Evolutionary conservation across 1,284 basidiomycete genomes (phyloP).

Genomic region (Apiotrichum siamense): DNA sequence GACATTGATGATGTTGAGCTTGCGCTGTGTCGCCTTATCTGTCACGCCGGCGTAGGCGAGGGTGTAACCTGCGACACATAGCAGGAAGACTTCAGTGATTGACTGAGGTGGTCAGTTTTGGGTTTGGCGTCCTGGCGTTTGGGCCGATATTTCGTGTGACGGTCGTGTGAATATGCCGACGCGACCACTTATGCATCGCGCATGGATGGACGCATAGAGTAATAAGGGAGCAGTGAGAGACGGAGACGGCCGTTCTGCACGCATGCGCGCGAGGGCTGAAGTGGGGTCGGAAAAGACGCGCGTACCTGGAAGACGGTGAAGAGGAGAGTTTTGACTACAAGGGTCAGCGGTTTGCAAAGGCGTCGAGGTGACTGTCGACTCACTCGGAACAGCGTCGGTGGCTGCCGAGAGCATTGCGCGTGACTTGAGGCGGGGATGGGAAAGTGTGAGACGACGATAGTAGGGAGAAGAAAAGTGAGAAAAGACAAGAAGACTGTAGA

Average conservation of each 20-base stretch:
- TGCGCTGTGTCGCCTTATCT: slow-evolving; percentile 81
- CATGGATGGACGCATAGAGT: no score
- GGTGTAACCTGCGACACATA: slow-evolving; percentile 79
- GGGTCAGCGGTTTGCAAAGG: background rate
- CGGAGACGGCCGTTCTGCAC: no score
- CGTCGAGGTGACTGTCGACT: background rate
- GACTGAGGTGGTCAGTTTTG: slow-evolving; percentile 56
- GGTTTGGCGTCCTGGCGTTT: no score
- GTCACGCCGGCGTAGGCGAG: slow-evolving; percentile 73
- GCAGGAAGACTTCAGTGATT: slow-evolving; percentile 79
- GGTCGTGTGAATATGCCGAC: no score
- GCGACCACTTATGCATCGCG: no score
- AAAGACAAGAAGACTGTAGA: background rate
- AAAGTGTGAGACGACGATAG: background rate
- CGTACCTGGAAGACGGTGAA: slow-evolving; percentile 56
- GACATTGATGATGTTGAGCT: slow-evolving; percentile 54
- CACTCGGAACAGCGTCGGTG: slow-evolving; percentile 10
- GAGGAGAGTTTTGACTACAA: slow-evolving; percentile 18
- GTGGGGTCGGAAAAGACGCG: slow-evolving; percentile 1
- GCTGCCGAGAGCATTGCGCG: slow-evolving; percentile 6
- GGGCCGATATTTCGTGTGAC: no score
- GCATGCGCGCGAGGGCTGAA: no score
- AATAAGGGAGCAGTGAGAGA: no score
- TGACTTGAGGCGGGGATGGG: background rate
- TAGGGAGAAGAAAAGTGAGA: background rate